A percentile compares a stretch with the other conserved stretches of the same genome.
phyloP scores from a whole-genome alignment of 2,329 filamentous ascomycete species.

The Diplocarpon mali region DNA sequence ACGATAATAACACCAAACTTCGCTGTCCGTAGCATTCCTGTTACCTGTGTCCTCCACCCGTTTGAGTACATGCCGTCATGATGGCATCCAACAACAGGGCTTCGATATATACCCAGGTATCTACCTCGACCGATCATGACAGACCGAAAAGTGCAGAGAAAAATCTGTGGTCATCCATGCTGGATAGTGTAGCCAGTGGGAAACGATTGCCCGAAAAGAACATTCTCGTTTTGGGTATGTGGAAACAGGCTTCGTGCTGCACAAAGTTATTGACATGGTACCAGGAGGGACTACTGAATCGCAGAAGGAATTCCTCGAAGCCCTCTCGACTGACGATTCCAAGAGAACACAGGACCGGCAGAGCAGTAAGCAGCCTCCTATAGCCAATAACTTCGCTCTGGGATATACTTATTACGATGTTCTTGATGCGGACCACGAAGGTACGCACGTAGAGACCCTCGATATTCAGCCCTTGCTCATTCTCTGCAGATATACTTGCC shows the following conservation, averaged over 20 bases:
- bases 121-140: conserved; percentile 41
- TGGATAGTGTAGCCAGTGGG: conserved; percentile 80
- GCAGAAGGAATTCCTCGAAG: conserved; percentile 73
- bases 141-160: conserved; percentile 55
- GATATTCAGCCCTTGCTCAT: conserved; percentile 11
- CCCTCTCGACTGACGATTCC: conserved; percentile 31
- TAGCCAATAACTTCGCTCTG: conserved; percentile 85
- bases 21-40: neutral
- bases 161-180: conserved; percentile 90
- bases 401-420: conserved; percentile 96
- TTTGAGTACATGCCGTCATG: conserved; percentile 14
- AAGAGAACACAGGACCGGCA: conserved; percentile 39
- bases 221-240: conserved; percentile 66
- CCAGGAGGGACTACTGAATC: conserved; percentile 71
- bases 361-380: conserved; percentile 54
- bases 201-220: conserved; percentile 89
- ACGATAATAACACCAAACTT: neutral
- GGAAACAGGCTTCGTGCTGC: conserved; percentile 15
- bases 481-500: conserved; percentile 65
- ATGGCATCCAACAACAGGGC: conserved; percentile 26
- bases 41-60: conserved; percentile 3
- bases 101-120: conserved; percentile 40
- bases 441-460: conserved; percentile 34
- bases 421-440: conserved; percentile 85
- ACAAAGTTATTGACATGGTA: conserved; percentile 21